Conservation (phyloP, 2,329 filamentous ascomycete species). For the Colletotrichum sp. region DNA sequence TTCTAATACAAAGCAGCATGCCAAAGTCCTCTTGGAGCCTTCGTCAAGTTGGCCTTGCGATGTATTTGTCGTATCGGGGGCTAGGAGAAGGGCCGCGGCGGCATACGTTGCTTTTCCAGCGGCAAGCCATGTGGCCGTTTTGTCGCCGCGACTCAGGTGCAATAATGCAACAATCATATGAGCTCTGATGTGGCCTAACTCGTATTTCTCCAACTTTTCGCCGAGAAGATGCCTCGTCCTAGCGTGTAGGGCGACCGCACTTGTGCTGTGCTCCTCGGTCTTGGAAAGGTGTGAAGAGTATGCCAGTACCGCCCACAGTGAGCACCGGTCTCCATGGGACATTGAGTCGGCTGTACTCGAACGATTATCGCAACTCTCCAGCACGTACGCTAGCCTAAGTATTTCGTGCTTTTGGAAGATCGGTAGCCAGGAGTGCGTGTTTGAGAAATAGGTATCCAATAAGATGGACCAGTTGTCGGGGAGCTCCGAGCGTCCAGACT, state of each 20-base stretch:
- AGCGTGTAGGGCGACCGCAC: neutral
- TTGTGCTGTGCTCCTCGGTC: neutral
- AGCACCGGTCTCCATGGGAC: neutral
- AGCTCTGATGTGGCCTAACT: constrained; percentile 1
- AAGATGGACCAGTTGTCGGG: neutral
- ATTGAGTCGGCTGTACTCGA: neutral
- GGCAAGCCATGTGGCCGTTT: constrained; percentile 2
- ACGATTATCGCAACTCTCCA: neutral
- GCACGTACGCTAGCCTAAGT: neutral
- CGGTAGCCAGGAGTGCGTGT: neutral
- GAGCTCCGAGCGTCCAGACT: neutral
- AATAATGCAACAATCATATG: neutral
- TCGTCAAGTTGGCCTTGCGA: neutral
- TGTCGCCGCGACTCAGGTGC: neutral
- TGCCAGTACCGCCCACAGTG: constrained; percentile 8
- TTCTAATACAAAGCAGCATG: constrained; percentile 9
- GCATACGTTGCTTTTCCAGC: constrained; percentile 2
- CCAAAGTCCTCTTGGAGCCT: neutral
- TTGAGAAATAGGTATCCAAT: neutral
- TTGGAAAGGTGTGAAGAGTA: neutral
- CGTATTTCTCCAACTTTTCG: neutral
- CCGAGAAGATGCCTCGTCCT: neutral
- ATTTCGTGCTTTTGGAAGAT: constrained; percentile 14
- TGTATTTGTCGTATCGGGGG: neutral
- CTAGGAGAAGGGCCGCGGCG: neutral